Evolutionary conservation across 2,329 filamentous ascomycete genomes (phyloP).

Genomic region (Ophiostoma ulmi): DNA sequence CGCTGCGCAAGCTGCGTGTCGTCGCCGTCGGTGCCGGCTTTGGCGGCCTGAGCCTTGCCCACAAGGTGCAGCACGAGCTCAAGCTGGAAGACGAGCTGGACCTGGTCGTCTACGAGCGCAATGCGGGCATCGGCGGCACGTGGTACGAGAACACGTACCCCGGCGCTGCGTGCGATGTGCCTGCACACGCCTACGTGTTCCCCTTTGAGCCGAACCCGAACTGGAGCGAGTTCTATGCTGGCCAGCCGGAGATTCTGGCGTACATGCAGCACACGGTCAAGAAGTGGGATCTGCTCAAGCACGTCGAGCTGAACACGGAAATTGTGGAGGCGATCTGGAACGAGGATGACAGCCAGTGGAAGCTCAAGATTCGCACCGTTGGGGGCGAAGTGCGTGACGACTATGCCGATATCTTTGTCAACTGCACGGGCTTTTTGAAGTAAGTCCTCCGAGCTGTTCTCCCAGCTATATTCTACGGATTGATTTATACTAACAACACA

Average conservation of each 20-base stretch:
- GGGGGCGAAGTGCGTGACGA: conserved; percentile 31
- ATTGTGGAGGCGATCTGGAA: conserved; percentile 20
- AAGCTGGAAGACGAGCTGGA: conserved; percentile 26
- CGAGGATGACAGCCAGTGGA: conserved; percentile 17
- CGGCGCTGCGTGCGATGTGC: conserved; percentile 27
- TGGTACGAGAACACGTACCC: conserved; percentile 46
- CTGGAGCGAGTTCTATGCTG: conserved; percentile 51
- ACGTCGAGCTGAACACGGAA: conserved; percentile 9
- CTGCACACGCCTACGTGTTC: conserved; percentile 22
- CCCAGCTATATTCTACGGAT: too few species aligned
- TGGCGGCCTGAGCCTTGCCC: neutral
- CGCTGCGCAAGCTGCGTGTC: neutral
- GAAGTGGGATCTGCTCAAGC: conserved; percentile 20
- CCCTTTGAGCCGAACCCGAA: conserved; percentile 49
- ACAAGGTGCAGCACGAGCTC: conserved; percentile 10
- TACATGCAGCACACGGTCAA: conserved; percentile 22
- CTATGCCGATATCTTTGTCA: conserved; percentile 45
- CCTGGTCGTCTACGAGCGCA: conserved; percentile 44
- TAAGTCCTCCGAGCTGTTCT: conserved; percentile 24
- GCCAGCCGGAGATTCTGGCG: conserved; percentile 40
- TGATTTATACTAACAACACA: too few species aligned
- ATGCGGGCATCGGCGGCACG: conserved; percentile 43
- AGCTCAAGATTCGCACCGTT: neutral
- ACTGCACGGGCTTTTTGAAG: conserved; percentile 47
- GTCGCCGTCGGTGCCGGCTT: neutral